Conservation (phyloP, 2,329 filamentous ascomycete species). For the Lecanicillium sp. region DNA sequence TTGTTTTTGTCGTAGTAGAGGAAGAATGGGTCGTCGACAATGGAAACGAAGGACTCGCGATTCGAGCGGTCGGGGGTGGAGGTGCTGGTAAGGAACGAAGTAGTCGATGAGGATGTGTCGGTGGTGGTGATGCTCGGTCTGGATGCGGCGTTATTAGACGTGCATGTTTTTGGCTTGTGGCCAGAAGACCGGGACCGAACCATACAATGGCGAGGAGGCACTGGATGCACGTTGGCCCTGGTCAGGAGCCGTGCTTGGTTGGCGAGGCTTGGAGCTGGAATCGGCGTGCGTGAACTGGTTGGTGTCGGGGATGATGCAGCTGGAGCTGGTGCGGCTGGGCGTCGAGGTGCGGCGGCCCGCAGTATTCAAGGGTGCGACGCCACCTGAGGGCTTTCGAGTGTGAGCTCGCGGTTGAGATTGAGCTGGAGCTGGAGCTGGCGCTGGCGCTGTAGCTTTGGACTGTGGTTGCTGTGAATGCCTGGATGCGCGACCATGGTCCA, state of each 20-base stretch:
- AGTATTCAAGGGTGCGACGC: slow-evolving; percentile 4
- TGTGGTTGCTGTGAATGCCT: no score
- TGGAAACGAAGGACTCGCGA: slow-evolving; percentile 43
- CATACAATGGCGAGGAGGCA: no score
- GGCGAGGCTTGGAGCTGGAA: neutral
- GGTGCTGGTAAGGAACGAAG: neutral
- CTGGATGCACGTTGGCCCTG: no score
- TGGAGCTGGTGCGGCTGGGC: slow-evolving; percentile 1
- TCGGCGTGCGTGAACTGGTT: neutral
- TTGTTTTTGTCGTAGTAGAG: slow-evolving; percentile 37
- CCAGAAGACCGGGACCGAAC: no score
- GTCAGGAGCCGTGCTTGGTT: neutral
- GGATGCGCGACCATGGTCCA: neutral
- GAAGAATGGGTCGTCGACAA: slow-evolving; percentile 49
- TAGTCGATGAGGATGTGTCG: no score
- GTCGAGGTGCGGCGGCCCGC: slow-evolving; percentile 6
- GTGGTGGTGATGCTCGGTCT: no score
- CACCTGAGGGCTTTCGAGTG: neutral
- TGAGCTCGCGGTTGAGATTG: no score
- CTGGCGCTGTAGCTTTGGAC: no score
- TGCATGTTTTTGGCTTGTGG: no score
- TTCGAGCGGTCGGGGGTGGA: slow-evolving; percentile 18
- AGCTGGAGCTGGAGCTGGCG: no score
- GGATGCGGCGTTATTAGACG: no score
- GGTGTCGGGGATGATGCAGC: slow-evolving; percentile 1